Base-by-base conservation (phyloP, 129 eudicot species). In the Chrysanthemum makinoi region DNA sequence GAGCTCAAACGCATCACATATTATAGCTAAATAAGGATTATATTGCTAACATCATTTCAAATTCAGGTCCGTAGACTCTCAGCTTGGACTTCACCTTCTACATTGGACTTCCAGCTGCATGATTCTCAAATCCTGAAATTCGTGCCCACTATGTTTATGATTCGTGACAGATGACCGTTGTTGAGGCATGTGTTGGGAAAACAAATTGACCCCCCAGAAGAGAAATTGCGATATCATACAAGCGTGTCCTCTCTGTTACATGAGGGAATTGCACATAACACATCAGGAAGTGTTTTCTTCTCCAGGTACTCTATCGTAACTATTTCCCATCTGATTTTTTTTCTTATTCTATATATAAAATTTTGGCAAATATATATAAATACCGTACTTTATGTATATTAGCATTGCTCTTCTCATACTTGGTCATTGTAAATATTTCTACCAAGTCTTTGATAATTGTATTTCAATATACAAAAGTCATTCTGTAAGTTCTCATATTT, bases 51-150 rank as follows among this genome's bases (percentile, higher is more conserved):
- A 30, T 30, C 6, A 50, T 65, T 65, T 63, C 57, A 8, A 69
- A 13, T 74, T 72, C 87, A 91, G 97, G 97, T 91, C 17, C 95
- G 98, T 13, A 89, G 98, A 76, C 95, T 92, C 63, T 92, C 98
- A 74, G 98, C 98, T 74, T 92, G 98, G 22, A 20, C 22, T 20
- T 20, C 22, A 20, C 22, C 22, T 75, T 20, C 6, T 30, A 30
- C 5, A 30, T 30, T 30, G 22, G 22, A 20, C 22, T 20, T 20
- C 22, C 22, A 20, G 22, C 22, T 20, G 22, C 22, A 20, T 20
- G 22, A 30, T 5, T 30, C 39, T 30, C 39, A 30, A 5, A 30
- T 30, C 5, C 4, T 30, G 39, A 30, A 30, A 30, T 30, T 30
- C 30, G 2, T 26, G 30, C 30, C 30, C 39, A 30, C 4, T 5